Base-by-base conservation (phyloP, 2,329 filamentous ascomycete genomes). In the Microascus cirrosus region DNA sequence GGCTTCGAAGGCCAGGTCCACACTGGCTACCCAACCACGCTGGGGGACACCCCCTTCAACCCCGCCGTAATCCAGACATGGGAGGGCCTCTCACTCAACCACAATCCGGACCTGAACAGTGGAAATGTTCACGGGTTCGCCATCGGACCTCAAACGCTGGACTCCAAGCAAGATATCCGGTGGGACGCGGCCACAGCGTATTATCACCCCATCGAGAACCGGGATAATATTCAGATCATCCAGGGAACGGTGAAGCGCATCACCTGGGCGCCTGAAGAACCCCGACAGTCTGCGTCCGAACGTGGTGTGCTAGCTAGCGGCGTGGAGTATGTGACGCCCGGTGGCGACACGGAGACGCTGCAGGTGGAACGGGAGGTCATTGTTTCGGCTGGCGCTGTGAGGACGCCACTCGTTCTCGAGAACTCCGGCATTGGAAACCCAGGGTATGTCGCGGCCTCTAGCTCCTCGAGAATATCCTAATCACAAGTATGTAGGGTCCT, bases 51-150 rank as follows among this genome's bases (percentile, higher is more conserved):
- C 11, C 65, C 66, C 0, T 65, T 74, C 4, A 63, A 70, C 53
- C 54, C 60, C 1, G 54, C 63, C 1, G 62, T 67, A 1, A 65
- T 65, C n/a, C 60, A 68, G 12, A 63, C 68, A 0, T 79, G 72
- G 68, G 70, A 74, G n/a, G 59, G 42, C 12, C 56, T 74, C 2
- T 69, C 69, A 1, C 66, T 71, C n/a, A 56, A 59, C 4, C 60
- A 65, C 15, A 75, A 70, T 48, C 75, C 76, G 0, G 73, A 77
- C 0, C 65, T 81, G 48, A 73, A 75, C 48, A 70, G 72, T 15
- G 80, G 80, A 4, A 42, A n/a, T 42, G 36, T 42, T 12, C 36
- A 42, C 18, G 36, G 36, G 3, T 42, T 42, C 36, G 12, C 36
- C 13, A 42, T 42, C 18, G 36, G 36, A 3, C 36, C 36, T 4